Conservation (phyloP, 805 yeast genomes). For the Saturnispora gosingensis region DNA sequence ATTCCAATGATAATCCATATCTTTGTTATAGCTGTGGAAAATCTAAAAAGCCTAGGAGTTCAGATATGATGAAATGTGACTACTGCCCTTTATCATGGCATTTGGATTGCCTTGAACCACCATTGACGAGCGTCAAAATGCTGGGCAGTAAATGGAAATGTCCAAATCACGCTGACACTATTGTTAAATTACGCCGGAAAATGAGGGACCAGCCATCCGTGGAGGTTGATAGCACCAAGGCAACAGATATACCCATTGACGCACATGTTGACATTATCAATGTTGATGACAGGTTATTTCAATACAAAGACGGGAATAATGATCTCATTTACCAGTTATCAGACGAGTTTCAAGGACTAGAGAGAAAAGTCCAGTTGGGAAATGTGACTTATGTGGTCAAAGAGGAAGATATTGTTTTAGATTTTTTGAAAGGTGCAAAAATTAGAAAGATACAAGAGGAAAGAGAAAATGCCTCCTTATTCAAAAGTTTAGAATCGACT, state of each 20-base stretch:
- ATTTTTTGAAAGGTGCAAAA: slow-evolving; percentile 52
- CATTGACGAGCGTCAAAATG: slow-evolving; percentile 62
- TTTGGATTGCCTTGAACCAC: slow-evolving; percentile 74
- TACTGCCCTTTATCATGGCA: slow-evolving; percentile 82
- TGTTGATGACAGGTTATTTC: slow-evolving; percentile 29
- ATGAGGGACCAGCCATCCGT: slow-evolving; percentile 42
- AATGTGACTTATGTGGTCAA: slow-evolving; percentile 52
- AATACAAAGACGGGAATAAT: slow-evolving; percentile 2
- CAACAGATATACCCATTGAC: slow-evolving; percentile 29
- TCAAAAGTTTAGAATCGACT: slow-evolving; percentile 21
- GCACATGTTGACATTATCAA: slow-evolving; percentile 44
- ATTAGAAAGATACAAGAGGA: slow-evolving; percentile 27
- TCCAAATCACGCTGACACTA: slow-evolving; percentile 67
- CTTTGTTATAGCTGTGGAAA: slow-evolving; percentile 70
- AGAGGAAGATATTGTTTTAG: slow-evolving; percentile 58
- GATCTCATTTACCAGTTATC: slow-evolving; percentile 10
- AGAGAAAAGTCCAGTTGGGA: slow-evolving; percentile 11
- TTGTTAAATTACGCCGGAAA: slow-evolving; percentile 39
- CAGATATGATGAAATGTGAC: slow-evolving; percentile 68
- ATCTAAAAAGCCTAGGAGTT: slow-evolving; percentile 16
- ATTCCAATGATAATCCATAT: slow-evolving; percentile 57
- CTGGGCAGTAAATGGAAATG: slow-evolving; percentile 83
- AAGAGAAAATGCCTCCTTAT: slow-evolving; percentile 21
- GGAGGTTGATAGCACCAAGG: slow-evolving; percentile 40
- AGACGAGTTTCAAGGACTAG: slow-evolving; percentile 19